Conservation (phyloP, 305 asterid species). For the Ajuga reptans region DNA sequence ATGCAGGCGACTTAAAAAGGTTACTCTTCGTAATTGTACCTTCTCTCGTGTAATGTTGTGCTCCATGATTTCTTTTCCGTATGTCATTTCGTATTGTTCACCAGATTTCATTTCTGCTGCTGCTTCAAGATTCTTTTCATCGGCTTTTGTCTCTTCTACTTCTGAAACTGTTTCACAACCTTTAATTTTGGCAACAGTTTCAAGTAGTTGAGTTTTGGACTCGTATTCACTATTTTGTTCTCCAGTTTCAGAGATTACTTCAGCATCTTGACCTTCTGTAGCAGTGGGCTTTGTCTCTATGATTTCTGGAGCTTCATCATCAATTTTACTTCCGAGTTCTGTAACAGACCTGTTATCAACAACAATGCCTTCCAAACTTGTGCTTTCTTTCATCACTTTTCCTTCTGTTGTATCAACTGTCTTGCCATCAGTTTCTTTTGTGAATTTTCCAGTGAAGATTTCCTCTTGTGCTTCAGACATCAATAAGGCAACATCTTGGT, state of each 20-base stretch:
- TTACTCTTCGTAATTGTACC: conserved; percentile 25
- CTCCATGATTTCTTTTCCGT: conserved; percentile 20
- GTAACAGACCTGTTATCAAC: conserved; percentile 19
- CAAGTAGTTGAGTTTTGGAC: conserved; percentile 20
- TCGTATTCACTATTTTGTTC: conserved; percentile 19
- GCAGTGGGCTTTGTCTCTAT: background rate
- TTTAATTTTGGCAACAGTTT: conserved; percentile 26
- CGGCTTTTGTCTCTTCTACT: conserved; percentile 24
- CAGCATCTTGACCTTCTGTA: conserved; percentile 22
- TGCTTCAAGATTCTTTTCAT: conserved; percentile 24
- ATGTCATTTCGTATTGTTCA: conserved; percentile 15
- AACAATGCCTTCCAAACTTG: conserved; percentile 21
- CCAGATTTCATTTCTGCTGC: conserved; percentile 19
- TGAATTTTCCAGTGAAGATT: background rate
- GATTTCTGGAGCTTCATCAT: conserved; percentile 19
- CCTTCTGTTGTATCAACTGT: conserved; percentile 17
- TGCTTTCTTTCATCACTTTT: conserved; percentile 24
- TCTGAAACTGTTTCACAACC: conserved; percentile 16
- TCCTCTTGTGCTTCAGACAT: conserved; percentile 9
- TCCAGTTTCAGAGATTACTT: background rate
- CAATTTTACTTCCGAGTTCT: conserved; percentile 12
- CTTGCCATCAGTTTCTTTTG: background rate
- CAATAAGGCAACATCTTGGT: conserved; percentile 21
- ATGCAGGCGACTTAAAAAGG: conserved; percentile 1
- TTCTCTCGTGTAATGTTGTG: conserved; percentile 23